Evolutionary conservation across 805 yeast species (phyloP).

Genomic region (Zygoascus tannicola): DNA sequence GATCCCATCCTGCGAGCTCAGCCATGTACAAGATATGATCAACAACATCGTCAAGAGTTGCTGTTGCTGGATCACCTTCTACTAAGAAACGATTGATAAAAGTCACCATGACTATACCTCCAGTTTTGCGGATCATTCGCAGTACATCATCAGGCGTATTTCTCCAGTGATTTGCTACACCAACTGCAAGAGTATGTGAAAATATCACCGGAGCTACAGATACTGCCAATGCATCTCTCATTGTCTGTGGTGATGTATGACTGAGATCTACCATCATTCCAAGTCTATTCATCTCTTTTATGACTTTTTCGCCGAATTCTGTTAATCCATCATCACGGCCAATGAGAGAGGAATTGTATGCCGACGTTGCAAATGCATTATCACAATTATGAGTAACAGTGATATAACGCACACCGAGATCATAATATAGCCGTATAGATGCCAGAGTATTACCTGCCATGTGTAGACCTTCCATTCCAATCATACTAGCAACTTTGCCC

Average conservation of each 20-base stretch:
- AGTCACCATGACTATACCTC: conserved; percentile 41
- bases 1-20: conserved; percentile 41
- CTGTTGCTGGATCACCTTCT: conserved; percentile 12
- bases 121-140: conserved; percentile 30
- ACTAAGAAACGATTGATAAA: conserved; percentile 36
- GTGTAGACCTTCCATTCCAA: conserved; percentile 49
- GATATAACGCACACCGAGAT: conserved; percentile 44
- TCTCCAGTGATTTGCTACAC: conserved; percentile 35
- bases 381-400: conserved; percentile 50
- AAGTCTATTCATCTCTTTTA: conserved; percentile 41
- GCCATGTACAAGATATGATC: conserved; percentile 38
- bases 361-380: conserved; percentile 50
- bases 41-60: conserved; percentile 41
- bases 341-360: conserved; percentile 39
- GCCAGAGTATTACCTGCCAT: conserved; percentile 42
- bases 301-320: conserved; percentile 34
- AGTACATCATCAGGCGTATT: conserved; percentile 43
- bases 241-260: conserved; percentile 41
- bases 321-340: conserved; percentile 38
- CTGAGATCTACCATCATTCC: conserved; percentile 46
- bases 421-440: conserved; percentile 40
- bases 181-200: conserved; percentile 40
- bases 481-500: conserved; percentile 36
- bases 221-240: conserved; percentile 35
- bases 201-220: conserved; percentile 40